A percentile compares a stretch with the other conserved stretches of the same genome.
phyloP scores from a whole-genome alignment of 371 early-diverging fungal species.

The Saksenaea vasiformis region DNA sequence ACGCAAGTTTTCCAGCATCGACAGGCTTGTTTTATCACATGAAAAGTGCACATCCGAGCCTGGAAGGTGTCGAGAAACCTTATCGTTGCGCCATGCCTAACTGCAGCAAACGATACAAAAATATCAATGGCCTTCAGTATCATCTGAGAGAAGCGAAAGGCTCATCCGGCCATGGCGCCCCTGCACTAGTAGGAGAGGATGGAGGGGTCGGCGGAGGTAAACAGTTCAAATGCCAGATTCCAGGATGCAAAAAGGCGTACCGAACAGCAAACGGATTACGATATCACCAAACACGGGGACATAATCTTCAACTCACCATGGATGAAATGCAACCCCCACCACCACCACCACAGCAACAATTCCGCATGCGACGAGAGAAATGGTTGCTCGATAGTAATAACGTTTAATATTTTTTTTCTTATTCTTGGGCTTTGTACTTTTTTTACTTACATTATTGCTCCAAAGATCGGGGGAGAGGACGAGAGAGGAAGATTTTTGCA shows the following conservation, averaged over 20 bases:
- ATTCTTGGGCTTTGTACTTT: conserved; percentile 1
- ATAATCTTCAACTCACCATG: conserved; percentile 18
- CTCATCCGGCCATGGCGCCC: conserved; percentile 48
- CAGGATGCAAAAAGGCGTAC: conserved; percentile 52
- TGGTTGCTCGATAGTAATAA: conserved; percentile 1
- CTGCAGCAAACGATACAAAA: conserved; percentile 93
- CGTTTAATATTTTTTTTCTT: background rate
- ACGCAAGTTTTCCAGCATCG: conserved; percentile 58
- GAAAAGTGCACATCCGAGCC: conserved; percentile 60
- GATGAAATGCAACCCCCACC: background rate
- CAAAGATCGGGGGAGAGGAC: background rate
- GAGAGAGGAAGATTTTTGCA: background rate
- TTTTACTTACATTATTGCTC: conserved; percentile 4
- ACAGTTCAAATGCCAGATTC: conserved; percentile 37
- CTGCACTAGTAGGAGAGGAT: conserved; percentile 8
- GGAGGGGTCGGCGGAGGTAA: conserved; percentile 2
- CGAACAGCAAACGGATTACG: conserved; percentile 44
- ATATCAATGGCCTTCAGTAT: conserved; percentile 95
- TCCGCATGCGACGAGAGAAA: conserved; percentile 1
- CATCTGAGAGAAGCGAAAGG: conserved; percentile 84
- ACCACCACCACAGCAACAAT: background rate
- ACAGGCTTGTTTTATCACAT: conserved; percentile 68
- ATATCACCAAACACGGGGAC: conserved; percentile 45
- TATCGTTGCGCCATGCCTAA: conserved; percentile 83
- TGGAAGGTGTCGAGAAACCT: conserved; percentile 55